Conservation (phyloP, 306 rosid genomes). For the Rosa rugosa region DNA sequence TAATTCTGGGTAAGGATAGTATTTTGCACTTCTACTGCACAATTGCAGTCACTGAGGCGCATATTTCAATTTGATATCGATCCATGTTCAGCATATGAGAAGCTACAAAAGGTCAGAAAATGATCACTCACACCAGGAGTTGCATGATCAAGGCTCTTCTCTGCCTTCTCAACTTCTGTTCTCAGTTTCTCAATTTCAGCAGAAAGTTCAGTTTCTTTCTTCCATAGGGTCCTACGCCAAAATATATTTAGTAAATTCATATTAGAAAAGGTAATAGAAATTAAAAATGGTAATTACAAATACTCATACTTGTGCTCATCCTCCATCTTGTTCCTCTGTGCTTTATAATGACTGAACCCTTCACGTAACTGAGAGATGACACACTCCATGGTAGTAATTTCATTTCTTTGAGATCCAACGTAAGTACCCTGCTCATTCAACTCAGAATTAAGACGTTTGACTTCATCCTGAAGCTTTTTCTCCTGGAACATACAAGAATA, state of each 20-base stretch:
- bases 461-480: constrained; percentile 77
- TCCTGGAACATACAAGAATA: constrained; percentile 50
- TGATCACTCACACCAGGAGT: constrained; percentile 90
- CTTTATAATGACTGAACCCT: constrained; percentile 56
- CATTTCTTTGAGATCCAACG: constrained; percentile 52
- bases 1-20: not conserved
- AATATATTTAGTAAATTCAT: constrained; percentile 17
- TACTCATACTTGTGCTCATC: constrained; percentile 70
- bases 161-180: constrained; percentile 90
- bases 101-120: constrained; percentile 31
- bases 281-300: not conserved
- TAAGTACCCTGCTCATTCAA: constrained; percentile 53
- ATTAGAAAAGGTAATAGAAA: not conserved
- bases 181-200: constrained; percentile 87
- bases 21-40: not conserved
- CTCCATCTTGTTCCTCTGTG: constrained; percentile 74
- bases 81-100: constrained; percentile 23
- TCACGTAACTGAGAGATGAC: constrained; percentile 61
- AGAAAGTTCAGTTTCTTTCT: constrained; percentile 65
- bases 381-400: constrained; percentile 58
- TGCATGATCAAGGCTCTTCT: constrained; percentile 96
- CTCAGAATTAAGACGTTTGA: constrained; percentile 64
- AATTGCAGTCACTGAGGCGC: not conserved
- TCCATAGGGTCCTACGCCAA: constrained; percentile 69
- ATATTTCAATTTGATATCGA: constrained; percentile 22